Conservation (phyloP, 345 rosid genomes). For the Citrus trifoliata region DNA sequence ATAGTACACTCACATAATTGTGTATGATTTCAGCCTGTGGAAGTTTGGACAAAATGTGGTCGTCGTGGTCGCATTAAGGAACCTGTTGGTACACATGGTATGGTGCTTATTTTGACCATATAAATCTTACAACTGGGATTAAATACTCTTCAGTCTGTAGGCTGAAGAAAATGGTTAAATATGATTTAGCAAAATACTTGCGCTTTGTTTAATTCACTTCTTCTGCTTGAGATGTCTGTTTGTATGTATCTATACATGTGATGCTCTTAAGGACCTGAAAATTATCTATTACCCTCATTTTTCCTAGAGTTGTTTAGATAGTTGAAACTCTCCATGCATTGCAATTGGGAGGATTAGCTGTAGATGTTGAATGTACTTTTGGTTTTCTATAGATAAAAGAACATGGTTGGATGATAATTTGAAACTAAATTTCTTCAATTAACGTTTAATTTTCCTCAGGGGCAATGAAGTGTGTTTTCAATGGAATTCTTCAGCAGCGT, state of each 20-base stretch:
- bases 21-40: constrained; percentile 68
- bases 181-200: neutral
- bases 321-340: no score
- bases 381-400: neutral
- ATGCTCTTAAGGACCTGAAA: neutral
- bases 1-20: neutral
- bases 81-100: constrained; percentile 96
- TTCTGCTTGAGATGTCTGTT: neutral
- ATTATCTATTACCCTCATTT: no score
- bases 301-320: no score
- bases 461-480: constrained; percentile 82
- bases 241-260: neutral
- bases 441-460: constrained; percentile 35
- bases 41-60: constrained; percentile 83
- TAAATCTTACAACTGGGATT: neutral
- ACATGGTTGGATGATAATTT: neutral
- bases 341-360: neutral
- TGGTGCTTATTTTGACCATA: constrained; percentile 12
- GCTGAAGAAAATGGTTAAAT: neutral
- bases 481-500: constrained; percentile 83
- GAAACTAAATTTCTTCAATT: neutral
- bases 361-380: neutral
- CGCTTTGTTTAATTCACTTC: neutral
- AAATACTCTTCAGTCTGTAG: neutral
- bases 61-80: constrained; percentile 90